phyloP scores from a whole-genome alignment of 1,284 basidiomycete species.

The Thelephora terrestris region DNA sequence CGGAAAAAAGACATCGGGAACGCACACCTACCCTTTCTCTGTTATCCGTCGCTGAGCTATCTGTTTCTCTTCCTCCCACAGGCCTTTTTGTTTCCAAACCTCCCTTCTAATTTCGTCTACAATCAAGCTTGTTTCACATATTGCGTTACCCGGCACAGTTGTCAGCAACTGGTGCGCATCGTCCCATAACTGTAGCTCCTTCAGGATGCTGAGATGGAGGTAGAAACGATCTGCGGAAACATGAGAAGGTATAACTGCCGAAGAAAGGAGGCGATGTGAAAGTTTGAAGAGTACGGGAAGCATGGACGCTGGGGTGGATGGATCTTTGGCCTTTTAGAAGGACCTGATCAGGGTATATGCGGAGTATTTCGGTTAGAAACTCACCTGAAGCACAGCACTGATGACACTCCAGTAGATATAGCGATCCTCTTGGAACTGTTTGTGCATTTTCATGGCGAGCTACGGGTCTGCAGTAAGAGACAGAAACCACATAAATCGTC shows the following conservation, averaged over 20 bases:
- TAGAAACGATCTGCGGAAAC: constrained; percentile 66
- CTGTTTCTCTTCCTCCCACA: constrained; percentile 48
- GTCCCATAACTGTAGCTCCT: constrained; percentile 54
- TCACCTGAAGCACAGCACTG: constrained; percentile 68
- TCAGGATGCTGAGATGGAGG: constrained; percentile 62
- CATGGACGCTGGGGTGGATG: constrained; percentile 48
- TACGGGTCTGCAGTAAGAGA: constrained; percentile 17
- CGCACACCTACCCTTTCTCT: constrained; percentile 41
- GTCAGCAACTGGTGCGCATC: constrained; percentile 65
- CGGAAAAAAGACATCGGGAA: constrained; percentile 12
- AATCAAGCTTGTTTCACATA: constrained; percentile 62
- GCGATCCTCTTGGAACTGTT: constrained; percentile 66
- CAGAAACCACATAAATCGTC: constrained; percentile 2
- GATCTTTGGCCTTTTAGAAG: constrained; percentile 46
- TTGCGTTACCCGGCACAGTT: constrained; percentile 50
- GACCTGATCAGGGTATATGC: neutral
- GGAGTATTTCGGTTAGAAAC: constrained; percentile 7
- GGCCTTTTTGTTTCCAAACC: constrained; percentile 46
- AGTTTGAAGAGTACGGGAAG: constrained; percentile 60
- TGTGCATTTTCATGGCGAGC: constrained; percentile 70
- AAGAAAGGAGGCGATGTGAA: constrained; percentile 55
- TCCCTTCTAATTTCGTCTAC: constrained; percentile 69
- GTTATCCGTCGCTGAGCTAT: constrained; percentile 44
- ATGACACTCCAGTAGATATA: constrained; percentile 81
- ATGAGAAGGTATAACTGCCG: constrained; percentile 50